Percentiles rank a stretch among this genome's conserved stretches.
phyloP scores from a whole-genome alignment of 2,329 filamentous ascomycete genomes.

The Aspergillus calidoustus region DNA sequence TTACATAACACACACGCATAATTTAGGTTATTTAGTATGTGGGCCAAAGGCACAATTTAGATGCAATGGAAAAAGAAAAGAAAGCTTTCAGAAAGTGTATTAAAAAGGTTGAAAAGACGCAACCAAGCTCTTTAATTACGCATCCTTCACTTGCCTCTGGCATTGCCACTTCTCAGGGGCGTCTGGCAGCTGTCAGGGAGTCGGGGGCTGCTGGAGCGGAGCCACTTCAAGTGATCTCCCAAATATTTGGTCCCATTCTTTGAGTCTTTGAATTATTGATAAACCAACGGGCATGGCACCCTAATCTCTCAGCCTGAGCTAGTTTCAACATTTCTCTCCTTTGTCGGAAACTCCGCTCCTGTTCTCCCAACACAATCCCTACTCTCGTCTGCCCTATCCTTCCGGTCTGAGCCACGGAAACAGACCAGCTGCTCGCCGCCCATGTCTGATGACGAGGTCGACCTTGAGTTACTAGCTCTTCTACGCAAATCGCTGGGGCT shows the following conservation, averaged over 20 bases:
- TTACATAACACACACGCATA: conserved; percentile 3
- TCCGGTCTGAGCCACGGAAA: neutral
- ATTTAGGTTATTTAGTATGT: neutral
- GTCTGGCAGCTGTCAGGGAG: conserved; percentile 6
- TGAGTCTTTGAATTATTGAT: conserved; percentile 24
- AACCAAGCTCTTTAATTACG: neutral
- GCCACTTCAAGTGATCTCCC: conserved; percentile 12
- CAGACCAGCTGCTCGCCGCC: neutral
- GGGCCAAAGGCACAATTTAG: neutral
- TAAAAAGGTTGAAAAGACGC: neutral
- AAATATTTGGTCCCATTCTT: conserved; percentile 16
- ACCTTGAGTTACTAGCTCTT: conserved; percentile 83
- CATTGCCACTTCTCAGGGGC: neutral
- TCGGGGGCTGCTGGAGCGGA: conserved; percentile 3
- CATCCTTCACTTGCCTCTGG: neutral
- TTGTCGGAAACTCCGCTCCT: neutral
- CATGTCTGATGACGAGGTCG: conserved; percentile 92
- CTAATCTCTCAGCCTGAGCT: conserved; percentile 5
- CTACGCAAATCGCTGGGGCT: conserved; percentile 78
- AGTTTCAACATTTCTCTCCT: neutral
- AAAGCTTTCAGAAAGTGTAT: neutral
- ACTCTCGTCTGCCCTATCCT: neutral
- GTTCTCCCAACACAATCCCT: neutral
- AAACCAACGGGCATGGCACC: conserved; percentile 11
- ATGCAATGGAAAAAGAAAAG: neutral